phyloP scores from a whole-genome alignment of 257 asterid species.

The Oldenlandia corymbosa region DNA sequence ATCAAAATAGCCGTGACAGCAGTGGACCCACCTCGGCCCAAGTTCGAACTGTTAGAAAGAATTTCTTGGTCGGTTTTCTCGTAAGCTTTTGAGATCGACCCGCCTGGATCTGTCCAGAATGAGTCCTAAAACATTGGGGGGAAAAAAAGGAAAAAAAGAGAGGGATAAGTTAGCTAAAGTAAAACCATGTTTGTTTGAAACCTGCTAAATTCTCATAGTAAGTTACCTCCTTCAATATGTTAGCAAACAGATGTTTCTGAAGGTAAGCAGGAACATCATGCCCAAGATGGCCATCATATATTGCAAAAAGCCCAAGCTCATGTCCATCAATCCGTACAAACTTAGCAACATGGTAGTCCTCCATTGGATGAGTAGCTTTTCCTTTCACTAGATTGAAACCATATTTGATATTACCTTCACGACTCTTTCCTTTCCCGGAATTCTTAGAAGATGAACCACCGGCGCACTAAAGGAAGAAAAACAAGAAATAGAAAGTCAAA shows the following conservation, averaged over 20 bases:
- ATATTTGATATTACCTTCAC: slow-evolving; percentile 31
- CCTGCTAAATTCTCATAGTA: neutral
- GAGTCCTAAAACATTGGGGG: slow-evolving; percentile 26
- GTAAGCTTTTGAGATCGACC: slow-evolving; percentile 31
- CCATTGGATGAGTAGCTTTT: slow-evolving; percentile 74
- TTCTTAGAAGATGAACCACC: slow-evolving; percentile 32
- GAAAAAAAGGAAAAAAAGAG: neutral
- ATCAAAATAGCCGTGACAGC: slow-evolving; percentile 45
- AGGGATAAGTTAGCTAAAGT: neutral
- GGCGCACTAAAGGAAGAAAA: slow-evolving; percentile 22
- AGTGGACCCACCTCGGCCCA: slow-evolving; percentile 47
- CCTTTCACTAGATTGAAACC: slow-evolving; percentile 57
- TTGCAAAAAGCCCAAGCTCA: slow-evolving; percentile 43
- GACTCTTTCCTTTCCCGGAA: slow-evolving; percentile 37
- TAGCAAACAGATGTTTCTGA: slow-evolving; percentile 33
- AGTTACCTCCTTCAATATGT: slow-evolving; percentile 38
- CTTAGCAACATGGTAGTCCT: slow-evolving; percentile 79
- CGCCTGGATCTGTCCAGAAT: slow-evolving; percentile 35
- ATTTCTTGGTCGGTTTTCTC: slow-evolving; percentile 36
- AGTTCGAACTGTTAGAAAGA: slow-evolving; percentile 29
- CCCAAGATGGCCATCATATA: slow-evolving; percentile 45
- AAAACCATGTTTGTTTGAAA: neutral
- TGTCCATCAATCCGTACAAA: slow-evolving; percentile 26
- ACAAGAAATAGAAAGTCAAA: neutral
- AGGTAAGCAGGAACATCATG: slow-evolving; percentile 36